Evolutionary conservation across 2,329 filamentous ascomycete species (phyloP), one percentile per base, ranked within the genome.

Genomic region (Calonectria naviculata): DNA sequence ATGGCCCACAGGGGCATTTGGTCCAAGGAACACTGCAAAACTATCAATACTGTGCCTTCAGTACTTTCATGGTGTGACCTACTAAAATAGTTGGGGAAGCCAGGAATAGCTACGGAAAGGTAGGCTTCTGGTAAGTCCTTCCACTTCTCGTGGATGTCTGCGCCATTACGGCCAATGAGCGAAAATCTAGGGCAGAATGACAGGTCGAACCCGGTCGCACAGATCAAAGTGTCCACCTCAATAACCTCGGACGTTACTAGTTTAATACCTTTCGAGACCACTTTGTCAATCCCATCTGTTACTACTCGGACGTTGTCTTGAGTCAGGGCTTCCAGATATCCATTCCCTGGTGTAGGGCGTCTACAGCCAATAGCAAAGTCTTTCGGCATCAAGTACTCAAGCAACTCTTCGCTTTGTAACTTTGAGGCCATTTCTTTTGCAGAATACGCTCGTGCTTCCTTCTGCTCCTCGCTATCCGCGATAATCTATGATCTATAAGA

Each of bases 41-140:
- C 38, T 21, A 21, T 36, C 9, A 65, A 9, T 21, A 6, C 10
- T 17, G 4, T 5, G 13, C 13, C 3, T 8, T 1, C 19, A 0
- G 5, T 9, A 1, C 4, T 5, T 5, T 1, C 19, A 17, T 9
- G 6, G 5, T 2, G n/a, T 21, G n/a, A 36, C 70, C n/a, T 58
- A 72, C 66, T 69, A 26, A 72, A 72, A 31, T 70, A 70, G 24
- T 72, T 72, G 8, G 70, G 70, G 17, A 70, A 72, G 2, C 21
- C 66, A 31, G 49, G 41, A 15, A 72, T 47, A 2, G 70, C 62
- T 1, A 65, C 21, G 1, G 70, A 72, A 31, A 72, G 34, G 24
- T 72, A 72, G 9, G 70, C 42, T 24, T 64, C 42, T 3, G 70
- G 70, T 1, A 64, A 5, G 2, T 64, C n/a, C 19, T 60, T 42